phyloP scores from a whole-genome alignment of 768 basidiomycete species.

The Pleurotus tuoliensis region DNA sequence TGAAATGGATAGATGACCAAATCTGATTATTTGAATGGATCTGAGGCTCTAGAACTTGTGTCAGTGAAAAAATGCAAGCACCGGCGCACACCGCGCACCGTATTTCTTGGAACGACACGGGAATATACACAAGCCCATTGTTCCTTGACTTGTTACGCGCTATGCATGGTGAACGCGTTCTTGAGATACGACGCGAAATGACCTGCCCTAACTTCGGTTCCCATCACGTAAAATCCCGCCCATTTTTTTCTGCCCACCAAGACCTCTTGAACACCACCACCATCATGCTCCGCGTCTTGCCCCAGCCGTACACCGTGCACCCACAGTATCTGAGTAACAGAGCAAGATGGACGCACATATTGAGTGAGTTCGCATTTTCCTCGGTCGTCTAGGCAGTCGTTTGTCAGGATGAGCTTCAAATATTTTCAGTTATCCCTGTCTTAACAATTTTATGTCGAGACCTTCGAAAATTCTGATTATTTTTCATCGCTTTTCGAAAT shows the following conservation, averaged over 20 bases:
- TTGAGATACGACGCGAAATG: neutral
- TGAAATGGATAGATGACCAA: neutral
- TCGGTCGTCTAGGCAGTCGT: too few relatives aligned
- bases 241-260: neutral
- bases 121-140: too few relatives aligned
- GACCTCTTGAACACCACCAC: neutral
- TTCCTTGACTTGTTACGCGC: too few relatives aligned
- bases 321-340: neutral
- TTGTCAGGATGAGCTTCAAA: constrained; percentile 8
- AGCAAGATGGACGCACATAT: neutral
- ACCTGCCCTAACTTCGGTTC: neutral
- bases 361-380: too few relatives aligned
- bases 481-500: neutral
- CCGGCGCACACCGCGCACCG: too few relatives aligned
- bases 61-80: too few relatives aligned
- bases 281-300: neutral
- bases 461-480: constrained; percentile 7
- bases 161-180: too few relatives aligned
- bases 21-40: neutral
- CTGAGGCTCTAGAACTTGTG: neutral
- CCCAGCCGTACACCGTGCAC: neutral
- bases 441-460: constrained; percentile 13
- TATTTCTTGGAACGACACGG: too few relatives aligned
- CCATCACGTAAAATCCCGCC: neutral
- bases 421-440: constrained; percentile 14